Conservation (phyloP, 768 basidiomycete species). For the Tulasnella sp. region DNA sequence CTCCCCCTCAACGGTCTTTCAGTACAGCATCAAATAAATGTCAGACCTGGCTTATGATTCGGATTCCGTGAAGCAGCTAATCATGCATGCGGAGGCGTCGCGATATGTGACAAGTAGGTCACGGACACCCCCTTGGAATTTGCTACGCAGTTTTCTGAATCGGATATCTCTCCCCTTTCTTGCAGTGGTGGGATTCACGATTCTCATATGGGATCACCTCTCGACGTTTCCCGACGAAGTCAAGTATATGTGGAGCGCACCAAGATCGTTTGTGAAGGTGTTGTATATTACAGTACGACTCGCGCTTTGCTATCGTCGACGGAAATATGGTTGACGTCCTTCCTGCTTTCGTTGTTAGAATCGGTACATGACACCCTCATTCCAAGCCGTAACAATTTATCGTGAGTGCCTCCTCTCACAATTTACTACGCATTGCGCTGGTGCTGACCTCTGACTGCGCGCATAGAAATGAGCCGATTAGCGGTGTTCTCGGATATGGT, state of each 20-base stretch:
- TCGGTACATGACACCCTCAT: not conserved
- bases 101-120: not conserved
- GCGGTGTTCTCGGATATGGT: not conserved
- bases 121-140: not conserved
- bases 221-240: not conserved
- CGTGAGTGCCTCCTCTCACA: not conserved
- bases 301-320: not conserved
- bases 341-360: not conserved
- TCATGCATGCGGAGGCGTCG: not conserved
- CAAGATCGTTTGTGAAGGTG: not conserved
- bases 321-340: not conserved
- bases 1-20: too few species aligned
- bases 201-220: not conserved
- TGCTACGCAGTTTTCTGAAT: not conserved
- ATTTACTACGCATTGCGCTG: not conserved
- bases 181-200: not conserved
- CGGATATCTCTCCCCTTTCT: not conserved
- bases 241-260: not conserved
- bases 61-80: not conserved
- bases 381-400: not conserved
- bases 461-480: not conserved
- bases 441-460: not conserved
- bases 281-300: not conserved
- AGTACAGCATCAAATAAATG: not conserved
- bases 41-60: not conserved